These are phyloP conservation scores for Vaccinium myrtillus DNA, from an alignment of 148 eudicot species.

Conservation along the genomic window DNA sequence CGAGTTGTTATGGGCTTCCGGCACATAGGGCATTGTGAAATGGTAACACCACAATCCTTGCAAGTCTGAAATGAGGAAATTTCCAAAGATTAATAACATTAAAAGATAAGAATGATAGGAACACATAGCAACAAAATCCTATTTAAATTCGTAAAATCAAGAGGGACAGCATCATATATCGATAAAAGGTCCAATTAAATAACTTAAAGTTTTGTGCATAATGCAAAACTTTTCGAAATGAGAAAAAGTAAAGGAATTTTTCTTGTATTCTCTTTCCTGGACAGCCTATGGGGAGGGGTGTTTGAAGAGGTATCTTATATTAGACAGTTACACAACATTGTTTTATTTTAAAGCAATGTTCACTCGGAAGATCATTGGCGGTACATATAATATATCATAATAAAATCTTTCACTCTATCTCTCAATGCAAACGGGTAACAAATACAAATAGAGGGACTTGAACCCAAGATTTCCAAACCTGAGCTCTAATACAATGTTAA, in stretches of 20 bases:
- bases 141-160: not conserved
- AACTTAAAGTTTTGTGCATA: not conserved
- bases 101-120: not conserved
- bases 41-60: conserved; percentile 62
- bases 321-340: not conserved
- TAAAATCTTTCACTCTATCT: not conserved
- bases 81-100: not conserved
- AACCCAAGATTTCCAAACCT: no score
- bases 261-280: not conserved
- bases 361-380: not conserved
- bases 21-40: conserved; percentile 64
- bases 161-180: not conserved
- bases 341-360: not conserved
- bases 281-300: not conserved
- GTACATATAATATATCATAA: not conserved
- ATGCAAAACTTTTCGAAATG: not conserved
- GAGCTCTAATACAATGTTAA: no score
- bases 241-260: not conserved
- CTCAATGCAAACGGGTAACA: not conserved
- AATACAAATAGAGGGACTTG: no score
- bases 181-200: not conserved
- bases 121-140: not conserved
- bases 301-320: not conserved
- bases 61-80: conserved; percentile 45
- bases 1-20: conserved; percentile 58